Evolutionary conservation across 1,139 yeast species (phyloP).

Genomic region (Hemisphaericaspora xylofermentans): DNA sequence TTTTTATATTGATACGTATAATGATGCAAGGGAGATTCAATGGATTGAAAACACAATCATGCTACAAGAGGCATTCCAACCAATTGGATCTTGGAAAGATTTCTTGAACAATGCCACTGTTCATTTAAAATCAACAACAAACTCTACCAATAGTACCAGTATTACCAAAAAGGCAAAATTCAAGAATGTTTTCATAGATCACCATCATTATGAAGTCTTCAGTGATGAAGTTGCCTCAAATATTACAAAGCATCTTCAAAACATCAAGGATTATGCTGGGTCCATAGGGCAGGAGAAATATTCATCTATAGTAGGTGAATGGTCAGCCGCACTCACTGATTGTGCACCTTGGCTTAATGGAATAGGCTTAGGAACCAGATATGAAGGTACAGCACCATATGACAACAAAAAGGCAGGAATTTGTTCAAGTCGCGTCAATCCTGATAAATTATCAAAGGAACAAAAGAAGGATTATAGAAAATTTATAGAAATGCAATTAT

Average conservation of each 20-base stretch:
- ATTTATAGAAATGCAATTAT: constrained; percentile 41
- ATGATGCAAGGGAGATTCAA: constrained; percentile 33
- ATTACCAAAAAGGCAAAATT: constrained; percentile 17
- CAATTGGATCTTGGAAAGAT: constrained; percentile 50
- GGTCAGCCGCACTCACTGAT: constrained; percentile 65
- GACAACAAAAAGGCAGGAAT: constrained; percentile 30
- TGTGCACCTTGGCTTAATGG: constrained; percentile 69
- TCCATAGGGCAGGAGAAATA: constrained; percentile 43
- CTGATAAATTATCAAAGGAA: constrained; percentile 35
- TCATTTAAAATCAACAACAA: constrained; percentile 11
- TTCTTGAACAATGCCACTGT: constrained; percentile 32
- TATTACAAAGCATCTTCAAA: constrained; percentile 37
- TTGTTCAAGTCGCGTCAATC: constrained; percentile 28
- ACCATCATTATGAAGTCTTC: constrained; percentile 66
- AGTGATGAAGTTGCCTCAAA: constrained; percentile 37
- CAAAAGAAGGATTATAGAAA: constrained; percentile 48
- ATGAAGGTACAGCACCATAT: constrained; percentile 48
- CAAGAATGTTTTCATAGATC: constrained; percentile 54
- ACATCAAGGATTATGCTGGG: constrained; percentile 36
- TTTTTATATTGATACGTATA: constrained; percentile 44
- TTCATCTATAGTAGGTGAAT: constrained; percentile 60
- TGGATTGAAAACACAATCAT: constrained; percentile 46
- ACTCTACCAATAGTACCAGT: constrained; percentile 11
- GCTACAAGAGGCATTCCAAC: constrained; percentile 59
- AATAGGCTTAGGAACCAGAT: constrained; percentile 57